phyloP scores from a whole-genome alignment of 495 filamentous ascomycete genomes.

The Penicillium psychrofluorescens region DNA sequence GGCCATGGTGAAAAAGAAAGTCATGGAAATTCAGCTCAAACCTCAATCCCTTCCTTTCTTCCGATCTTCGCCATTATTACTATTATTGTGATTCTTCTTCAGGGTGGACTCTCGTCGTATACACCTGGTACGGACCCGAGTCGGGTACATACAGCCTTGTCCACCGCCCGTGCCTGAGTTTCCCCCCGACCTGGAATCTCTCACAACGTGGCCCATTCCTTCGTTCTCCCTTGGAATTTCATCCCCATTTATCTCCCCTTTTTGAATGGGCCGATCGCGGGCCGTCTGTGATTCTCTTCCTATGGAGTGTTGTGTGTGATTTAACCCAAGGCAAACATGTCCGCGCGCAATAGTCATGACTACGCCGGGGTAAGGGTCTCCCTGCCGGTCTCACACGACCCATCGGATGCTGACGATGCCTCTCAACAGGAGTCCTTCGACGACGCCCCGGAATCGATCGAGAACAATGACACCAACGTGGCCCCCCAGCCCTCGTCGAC shows the following conservation, averaged over 20 bases:
- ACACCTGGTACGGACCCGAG: too few species aligned
- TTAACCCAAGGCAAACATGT: conserved; percentile 13
- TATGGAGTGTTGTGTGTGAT: conserved; percentile 12
- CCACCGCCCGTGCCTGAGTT: too few species aligned
- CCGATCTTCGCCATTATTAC: too few species aligned
- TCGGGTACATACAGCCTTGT: too few species aligned
- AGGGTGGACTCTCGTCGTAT: too few species aligned
- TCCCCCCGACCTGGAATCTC: neutral
- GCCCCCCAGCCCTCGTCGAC: conserved; percentile 32
- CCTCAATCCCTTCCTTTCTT: too few species aligned
- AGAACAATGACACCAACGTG: conserved; percentile 19
- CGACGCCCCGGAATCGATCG: conserved; percentile 57
- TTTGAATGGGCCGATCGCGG: conserved; percentile 4
- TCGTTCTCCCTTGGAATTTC: neutral
- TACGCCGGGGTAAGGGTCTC: conserved; percentile 40
- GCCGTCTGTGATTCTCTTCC: conserved; percentile 6
- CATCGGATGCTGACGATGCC: conserved; percentile 2
- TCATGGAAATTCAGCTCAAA: too few species aligned
- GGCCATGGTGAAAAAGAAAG: neutral
- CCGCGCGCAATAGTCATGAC: conserved; percentile 37
- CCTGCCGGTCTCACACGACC: too few species aligned
- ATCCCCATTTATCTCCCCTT: conserved; percentile 4
- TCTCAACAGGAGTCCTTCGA: conserved; percentile 63
- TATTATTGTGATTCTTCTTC: too few species aligned
- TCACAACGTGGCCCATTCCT: conserved; percentile 15